These are phyloP conservation scores for Diaporthe aspalathi DNA, from an alignment of 2,329 filamentous ascomycete species.

Conservation along the genomic window DNA sequence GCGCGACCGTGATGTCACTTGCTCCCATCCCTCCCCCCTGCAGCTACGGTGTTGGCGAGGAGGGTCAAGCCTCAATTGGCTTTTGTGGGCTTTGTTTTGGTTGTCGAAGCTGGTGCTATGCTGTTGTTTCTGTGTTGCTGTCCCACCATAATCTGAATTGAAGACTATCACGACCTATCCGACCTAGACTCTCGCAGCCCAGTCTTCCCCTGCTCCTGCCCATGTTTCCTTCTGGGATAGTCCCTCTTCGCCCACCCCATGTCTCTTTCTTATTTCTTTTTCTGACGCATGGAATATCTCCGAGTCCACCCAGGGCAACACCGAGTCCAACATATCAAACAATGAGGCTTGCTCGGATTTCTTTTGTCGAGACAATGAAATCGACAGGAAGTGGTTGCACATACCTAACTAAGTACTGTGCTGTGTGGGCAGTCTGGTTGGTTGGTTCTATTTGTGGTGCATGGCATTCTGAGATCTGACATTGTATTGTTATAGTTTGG, in stretches of 20 bases:
- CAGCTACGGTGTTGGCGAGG: too few species aligned
- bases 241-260: too few species aligned
- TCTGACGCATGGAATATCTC: not conserved
- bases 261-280: not conserved
- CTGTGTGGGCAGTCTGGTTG: not conserved
- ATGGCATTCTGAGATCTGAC: constrained; percentile 28
- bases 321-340: not conserved
- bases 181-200: not conserved
- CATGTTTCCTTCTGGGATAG: too few species aligned
- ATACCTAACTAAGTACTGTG: not conserved
- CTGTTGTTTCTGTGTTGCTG: not conserved
- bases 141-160: not conserved
- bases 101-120: not conserved
- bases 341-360: constrained; percentile 4
- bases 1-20: constrained; percentile 26
- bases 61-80: constrained; percentile 22
- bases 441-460: constrained; percentile 7
- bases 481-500: constrained; percentile 4
- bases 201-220: not conserved
- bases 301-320: not conserved
- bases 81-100: constrained; percentile 21
- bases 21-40: too few species aligned
- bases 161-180: not conserved
- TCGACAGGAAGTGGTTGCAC: too few species aligned
- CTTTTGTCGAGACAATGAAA: not conserved